Evolutionary conservation across 805 yeast species (phyloP).

Genomic region (Kodamaea lidongshanica): DNA sequence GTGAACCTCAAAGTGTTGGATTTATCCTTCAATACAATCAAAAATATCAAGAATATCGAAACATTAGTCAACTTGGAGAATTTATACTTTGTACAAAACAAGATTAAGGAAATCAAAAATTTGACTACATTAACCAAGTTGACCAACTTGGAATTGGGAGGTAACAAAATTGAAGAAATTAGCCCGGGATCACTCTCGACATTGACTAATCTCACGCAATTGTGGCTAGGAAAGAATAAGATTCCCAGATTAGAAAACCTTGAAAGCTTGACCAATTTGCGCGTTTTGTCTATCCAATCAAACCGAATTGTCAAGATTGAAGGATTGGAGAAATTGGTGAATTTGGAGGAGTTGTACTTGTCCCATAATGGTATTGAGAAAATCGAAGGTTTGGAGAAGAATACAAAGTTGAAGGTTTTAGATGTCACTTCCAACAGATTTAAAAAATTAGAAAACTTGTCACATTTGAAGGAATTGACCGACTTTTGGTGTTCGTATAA

Average conservation of each 20-base stretch:
- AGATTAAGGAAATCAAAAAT: constrained; percentile 65
- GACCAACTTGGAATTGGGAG: constrained; percentile 81
- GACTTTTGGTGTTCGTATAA: constrained; percentile 94
- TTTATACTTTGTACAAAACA: constrained; percentile 84
- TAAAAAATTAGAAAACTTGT: constrained; percentile 52
- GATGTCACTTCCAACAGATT: constrained; percentile 80
- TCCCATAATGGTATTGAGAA: constrained; percentile 75
- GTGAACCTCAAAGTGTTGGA: constrained; percentile 58
- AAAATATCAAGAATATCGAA: constrained; percentile 74
- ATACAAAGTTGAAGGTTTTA: constrained; percentile 58
- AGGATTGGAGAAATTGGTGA: constrained; percentile 65
- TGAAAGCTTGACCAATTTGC: constrained; percentile 51
- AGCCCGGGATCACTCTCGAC: constrained; percentile 46
- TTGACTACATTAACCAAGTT: constrained; percentile 51
- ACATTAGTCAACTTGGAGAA: constrained; percentile 55
- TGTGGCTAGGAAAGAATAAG: constrained; percentile 91
- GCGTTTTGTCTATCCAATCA: constrained; percentile 81
- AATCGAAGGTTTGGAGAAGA: constrained; percentile 73
- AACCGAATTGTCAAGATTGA: constrained; percentile 74
- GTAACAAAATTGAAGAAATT: constrained; percentile 62
- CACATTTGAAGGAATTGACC: constrained; percentile 64
- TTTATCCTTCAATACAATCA: constrained; percentile 83
- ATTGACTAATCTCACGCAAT: constrained; percentile 55
- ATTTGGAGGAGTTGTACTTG: constrained; percentile 79
- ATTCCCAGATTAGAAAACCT: constrained; percentile 63